Evolutionary conservation across 305 asterid genomes (phyloP).

Genomic region (Solanum hybrid): DNA sequence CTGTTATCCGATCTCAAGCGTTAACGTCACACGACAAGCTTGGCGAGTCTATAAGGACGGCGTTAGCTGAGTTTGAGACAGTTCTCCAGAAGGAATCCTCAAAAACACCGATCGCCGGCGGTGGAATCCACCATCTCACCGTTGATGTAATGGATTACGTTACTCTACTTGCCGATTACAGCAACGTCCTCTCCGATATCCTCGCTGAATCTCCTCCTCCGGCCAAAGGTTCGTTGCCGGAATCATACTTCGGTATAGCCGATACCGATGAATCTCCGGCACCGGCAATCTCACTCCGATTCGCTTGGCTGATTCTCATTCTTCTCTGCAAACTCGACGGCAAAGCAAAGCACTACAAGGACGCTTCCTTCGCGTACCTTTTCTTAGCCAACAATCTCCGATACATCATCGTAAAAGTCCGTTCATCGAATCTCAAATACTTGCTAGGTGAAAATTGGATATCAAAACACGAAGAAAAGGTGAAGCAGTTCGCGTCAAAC

Average conservation of each 20-base stretch:
- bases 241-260: conserved; percentile 37
- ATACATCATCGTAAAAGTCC: conserved; percentile 47
- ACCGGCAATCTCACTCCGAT: conserved; percentile 35
- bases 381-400: conserved; percentile 75
- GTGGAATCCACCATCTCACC: conserved; percentile 56
- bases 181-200: conserved; percentile 40
- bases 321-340: conserved; percentile 65
- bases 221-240: conserved; percentile 22
- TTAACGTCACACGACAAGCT: conserved; percentile 43
- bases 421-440: conserved; percentile 49
- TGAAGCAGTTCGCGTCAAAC: conserved; percentile 44
- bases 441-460: conserved; percentile 75
- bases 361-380: conserved; percentile 43
- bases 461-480: conserved; percentile 40
- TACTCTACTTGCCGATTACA: conserved; percentile 55
- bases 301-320: conserved; percentile 58
- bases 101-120: conserved; percentile 50
- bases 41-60: conserved; percentile 35
- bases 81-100: conserved; percentile 48
- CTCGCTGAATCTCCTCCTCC: conserved; percentile 38
- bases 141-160: conserved; percentile 54
- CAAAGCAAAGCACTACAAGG: conserved; percentile 61
- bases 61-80: conserved; percentile 45
- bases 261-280: conserved; percentile 38
- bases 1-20: conserved; percentile 38